Evolutionary conservation across 2,329 filamentous ascomycete genomes (phyloP).

Genomic region (Knufia fluminis): DNA sequence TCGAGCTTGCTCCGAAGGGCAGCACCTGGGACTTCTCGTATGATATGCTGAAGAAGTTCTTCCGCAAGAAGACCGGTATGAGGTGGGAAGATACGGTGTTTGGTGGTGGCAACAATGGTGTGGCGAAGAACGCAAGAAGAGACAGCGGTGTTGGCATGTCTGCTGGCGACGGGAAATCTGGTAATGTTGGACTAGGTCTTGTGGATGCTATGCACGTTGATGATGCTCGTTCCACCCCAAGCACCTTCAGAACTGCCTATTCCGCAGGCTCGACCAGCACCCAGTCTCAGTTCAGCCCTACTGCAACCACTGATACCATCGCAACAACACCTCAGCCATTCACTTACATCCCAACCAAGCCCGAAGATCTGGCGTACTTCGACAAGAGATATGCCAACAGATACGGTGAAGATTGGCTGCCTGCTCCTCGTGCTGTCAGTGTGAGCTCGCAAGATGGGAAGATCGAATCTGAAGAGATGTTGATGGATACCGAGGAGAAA

Average conservation of each 20-base stretch:
- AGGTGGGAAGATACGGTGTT: slow-evolving; percentile 41
- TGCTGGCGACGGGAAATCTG: too few relatives aligned
- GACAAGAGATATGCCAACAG: not conserved
- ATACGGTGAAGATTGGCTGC: not conserved
- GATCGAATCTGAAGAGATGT: too few relatives aligned
- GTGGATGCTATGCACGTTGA: too few relatives aligned
- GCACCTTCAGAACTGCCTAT: too few relatives aligned
- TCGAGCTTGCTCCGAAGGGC: slow-evolving; percentile 25
- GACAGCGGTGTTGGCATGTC: not conserved
- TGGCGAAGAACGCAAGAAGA: not conserved
- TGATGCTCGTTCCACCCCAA: too few relatives aligned
- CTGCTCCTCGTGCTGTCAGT: not conserved
- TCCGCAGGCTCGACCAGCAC: not conserved
- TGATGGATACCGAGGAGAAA: too few relatives aligned
- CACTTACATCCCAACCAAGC: not conserved
- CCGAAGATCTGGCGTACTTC: not conserved
- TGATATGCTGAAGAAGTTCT: slow-evolving; percentile 47
- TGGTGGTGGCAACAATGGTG: not conserved
- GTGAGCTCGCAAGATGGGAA: too few relatives aligned
- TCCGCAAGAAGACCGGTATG: slow-evolving; percentile 48
- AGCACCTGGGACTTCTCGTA: slow-evolving; percentile 36
- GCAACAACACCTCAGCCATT: not conserved
- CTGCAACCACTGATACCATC: not conserved
- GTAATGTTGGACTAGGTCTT: too few relatives aligned
- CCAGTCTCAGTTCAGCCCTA: not conserved